Evolutionary conservation across 2,329 filamentous ascomycete species (phyloP).

Genomic region (Colletotrichum tropicale): DNA sequence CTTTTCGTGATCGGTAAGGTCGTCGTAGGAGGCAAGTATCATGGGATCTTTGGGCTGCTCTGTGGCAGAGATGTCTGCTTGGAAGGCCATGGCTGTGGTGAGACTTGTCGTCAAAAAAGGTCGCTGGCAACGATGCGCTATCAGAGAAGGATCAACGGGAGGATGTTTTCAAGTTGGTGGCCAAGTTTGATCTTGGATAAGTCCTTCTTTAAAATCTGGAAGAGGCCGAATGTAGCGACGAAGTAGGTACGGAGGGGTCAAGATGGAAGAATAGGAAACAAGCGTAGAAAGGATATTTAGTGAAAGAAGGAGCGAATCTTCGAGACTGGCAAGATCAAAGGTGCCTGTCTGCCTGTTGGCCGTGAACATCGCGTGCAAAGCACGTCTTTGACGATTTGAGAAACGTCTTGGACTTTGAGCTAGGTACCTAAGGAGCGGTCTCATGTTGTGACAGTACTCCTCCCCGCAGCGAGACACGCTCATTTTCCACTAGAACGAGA

Average conservation of each 20-base stretch:
- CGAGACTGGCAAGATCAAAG: not conserved
- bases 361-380: not conserved
- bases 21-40: not conserved
- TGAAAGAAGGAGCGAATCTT: not conserved
- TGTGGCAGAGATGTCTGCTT: not conserved
- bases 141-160: not conserved
- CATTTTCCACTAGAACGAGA: not conserved
- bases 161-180: not conserved
- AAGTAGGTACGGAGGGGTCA: not conserved
- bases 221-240: not conserved
- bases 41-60: not conserved
- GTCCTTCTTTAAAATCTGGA: not conserved
- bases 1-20: not conserved
- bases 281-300: not conserved
- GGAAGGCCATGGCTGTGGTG: not conserved
- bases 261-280: not conserved
- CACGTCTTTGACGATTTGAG: not conserved
- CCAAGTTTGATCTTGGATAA: not conserved
- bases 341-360: not conserved
- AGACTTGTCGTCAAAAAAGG: too few relatives aligned
- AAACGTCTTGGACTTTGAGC: not conserved
- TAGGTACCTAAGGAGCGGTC: not conserved
- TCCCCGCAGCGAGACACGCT: not conserved
- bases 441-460: not conserved
- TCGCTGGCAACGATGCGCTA: not conserved